These are phyloP conservation scores for Scortechinia acanthostroma DNA, from an alignment of 2,329 filamentous ascomycete species.

Conservation along the genomic window DNA sequence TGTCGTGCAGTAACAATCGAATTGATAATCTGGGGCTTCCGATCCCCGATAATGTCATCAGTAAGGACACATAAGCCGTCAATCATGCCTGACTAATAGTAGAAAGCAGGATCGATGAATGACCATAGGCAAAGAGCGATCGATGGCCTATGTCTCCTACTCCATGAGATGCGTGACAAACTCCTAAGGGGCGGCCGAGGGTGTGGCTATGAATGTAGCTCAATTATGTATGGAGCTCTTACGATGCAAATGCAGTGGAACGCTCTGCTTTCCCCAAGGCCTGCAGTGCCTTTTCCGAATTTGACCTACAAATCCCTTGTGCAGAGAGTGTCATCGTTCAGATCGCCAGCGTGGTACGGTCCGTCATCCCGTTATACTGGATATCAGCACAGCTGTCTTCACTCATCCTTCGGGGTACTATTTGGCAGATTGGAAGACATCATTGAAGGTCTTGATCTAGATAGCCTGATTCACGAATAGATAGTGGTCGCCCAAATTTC, in stretches of 20 bases:
- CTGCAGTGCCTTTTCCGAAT: background rate
- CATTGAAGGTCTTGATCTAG: too few species aligned
- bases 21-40: background rate
- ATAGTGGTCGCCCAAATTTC: too few species aligned
- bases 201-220: background rate
- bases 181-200: too few species aligned
- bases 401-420: too few species aligned
- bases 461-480: too few species aligned
- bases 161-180: background rate
- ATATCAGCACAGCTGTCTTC: background rate
- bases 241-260: background rate
- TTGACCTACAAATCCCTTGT: too few species aligned
- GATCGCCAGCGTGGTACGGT: too few species aligned
- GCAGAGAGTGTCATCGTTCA: too few species aligned
- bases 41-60: background rate
- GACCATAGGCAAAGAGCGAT: background rate
- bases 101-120: too few species aligned
- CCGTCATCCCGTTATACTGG: background rate
- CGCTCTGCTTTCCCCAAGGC: background rate
- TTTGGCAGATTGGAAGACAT: too few species aligned
- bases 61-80: too few species aligned
- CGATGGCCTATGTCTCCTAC: background rate
- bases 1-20: background rate
- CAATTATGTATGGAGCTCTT: background rate
- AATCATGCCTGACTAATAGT: too few species aligned